These are phyloP conservation scores for Solanum hybrid DNA, from an alignment of 305 asterid genomes.

Conservation along the genomic window DNA sequence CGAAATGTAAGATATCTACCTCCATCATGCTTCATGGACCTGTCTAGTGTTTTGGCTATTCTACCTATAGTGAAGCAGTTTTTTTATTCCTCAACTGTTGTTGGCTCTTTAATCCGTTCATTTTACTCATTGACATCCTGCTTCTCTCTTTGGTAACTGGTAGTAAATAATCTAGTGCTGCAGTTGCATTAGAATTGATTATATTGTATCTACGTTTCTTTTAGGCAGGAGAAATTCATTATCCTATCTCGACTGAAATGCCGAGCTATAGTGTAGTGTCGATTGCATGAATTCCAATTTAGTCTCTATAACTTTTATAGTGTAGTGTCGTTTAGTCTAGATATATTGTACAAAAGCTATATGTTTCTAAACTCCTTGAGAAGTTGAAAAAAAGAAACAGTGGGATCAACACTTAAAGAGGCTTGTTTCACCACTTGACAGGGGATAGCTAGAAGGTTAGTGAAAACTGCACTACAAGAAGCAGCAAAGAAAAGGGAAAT, in stretches of 20 bases:
- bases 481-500: constrained; percentile 93
- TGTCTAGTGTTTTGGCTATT: background rate
- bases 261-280: background rate
- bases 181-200: background rate
- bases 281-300: background rate
- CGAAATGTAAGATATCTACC: constrained; percentile 39
- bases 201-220: background rate
- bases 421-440: constrained; percentile 15
- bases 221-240: background rate
- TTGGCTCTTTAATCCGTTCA: background rate
- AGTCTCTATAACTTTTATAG: background rate
- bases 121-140: background rate
- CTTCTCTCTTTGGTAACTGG: background rate
- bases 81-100: background rate
- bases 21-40: background rate
- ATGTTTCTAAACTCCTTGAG: background rate
- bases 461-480: constrained; percentile 66
- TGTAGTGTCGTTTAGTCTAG: background rate
- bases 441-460: constrained; percentile 87
- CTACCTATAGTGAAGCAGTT: background rate
- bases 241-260: background rate
- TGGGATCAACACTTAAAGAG: background rate
- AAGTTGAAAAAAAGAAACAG: background rate
- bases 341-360: background rate
- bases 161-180: background rate